Percentiles rank a stretch among this genome's conserved stretches.
phyloP scores from a whole-genome alignment of 2,329 filamentous ascomycete genomes.

The Dendrostoma leiphaemia region DNA sequence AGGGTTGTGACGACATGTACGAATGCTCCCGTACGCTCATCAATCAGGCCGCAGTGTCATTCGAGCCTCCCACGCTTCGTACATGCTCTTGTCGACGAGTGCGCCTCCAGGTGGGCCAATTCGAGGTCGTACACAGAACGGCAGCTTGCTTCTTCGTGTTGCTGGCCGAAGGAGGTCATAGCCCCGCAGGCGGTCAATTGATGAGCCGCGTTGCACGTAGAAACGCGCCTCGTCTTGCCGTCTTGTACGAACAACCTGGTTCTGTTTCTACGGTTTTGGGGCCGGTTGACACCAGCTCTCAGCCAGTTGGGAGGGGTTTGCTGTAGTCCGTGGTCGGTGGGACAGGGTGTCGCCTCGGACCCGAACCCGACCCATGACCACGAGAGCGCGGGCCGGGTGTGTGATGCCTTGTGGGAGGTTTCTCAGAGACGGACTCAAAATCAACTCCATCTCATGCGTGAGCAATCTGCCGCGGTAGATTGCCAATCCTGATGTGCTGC shows the following conservation, averaged over 20 bases:
- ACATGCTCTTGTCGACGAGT: not conserved
- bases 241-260: not conserved
- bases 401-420: constrained; percentile 17
- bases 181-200: constrained; percentile 1
- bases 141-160: constrained; percentile 14
- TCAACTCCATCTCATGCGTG: constrained; percentile 7
- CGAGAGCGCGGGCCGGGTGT: constrained; percentile 16
- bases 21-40: no score
- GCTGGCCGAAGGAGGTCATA: constrained; percentile 4
- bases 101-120: constrained; percentile 5
- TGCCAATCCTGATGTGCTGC: not conserved
- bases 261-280: not conserved
- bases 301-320: not conserved
- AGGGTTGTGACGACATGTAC: not conserved
- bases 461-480: not conserved
- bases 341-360: constrained; percentile 11
- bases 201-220: constrained; percentile 4
- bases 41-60: not conserved
- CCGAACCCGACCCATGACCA: constrained; percentile 11
- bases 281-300: not conserved
- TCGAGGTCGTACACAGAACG: not conserved
- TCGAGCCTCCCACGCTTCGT: not conserved
- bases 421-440: constrained; percentile 18
- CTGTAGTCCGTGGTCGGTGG: constrained; percentile 4
- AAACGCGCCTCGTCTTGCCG: constrained; percentile 4